These are phyloP conservation scores for Hyaloscypha bicolor DNA, from an alignment of 495 filamentous ascomycete species.

Conservation along the genomic window DNA sequence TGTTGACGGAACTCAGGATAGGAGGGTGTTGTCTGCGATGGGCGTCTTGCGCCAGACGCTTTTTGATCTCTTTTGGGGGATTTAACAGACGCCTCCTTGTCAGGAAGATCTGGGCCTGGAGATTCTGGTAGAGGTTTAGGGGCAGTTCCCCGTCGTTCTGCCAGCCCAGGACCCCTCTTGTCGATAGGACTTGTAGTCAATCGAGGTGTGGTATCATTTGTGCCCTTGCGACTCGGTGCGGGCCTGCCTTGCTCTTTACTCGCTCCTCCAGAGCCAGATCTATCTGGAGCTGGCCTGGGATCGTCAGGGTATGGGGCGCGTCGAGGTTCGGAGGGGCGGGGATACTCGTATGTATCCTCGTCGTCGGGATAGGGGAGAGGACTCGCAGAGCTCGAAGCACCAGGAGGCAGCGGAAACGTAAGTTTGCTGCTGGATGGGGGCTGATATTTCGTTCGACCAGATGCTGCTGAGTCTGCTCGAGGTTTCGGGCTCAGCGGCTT, in stretches of 20 bases:
- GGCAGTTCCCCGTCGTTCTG: constrained; percentile 70
- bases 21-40: constrained; percentile 20
- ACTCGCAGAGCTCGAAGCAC: constrained; percentile 62
- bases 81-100: constrained; percentile 69
- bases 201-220: constrained; percentile 45
- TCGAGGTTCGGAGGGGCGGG: constrained; percentile 39
- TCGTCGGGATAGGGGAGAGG: constrained; percentile 82
- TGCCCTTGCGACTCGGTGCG: constrained; percentile 17
- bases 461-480: constrained; percentile 41
- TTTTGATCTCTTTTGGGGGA: constrained; percentile 25
- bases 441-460: constrained; percentile 48
- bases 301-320: constrained; percentile 54
- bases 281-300: constrained; percentile 26
- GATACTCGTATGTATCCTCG: constrained; percentile 49
- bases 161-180: constrained; percentile 57
- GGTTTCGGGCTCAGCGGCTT: constrained; percentile 63
- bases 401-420: constrained; percentile 61
- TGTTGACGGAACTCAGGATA: constrained; percentile 29
- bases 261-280: constrained; percentile 32
- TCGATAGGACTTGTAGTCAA: constrained; percentile 50
- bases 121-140: constrained; percentile 82
- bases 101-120: constrained; percentile 67
- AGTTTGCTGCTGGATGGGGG: constrained; percentile 43
- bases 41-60: constrained; percentile 23
- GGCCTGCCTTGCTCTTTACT: constrained; percentile 23